Base-by-base conservation (phyloP, 148 eudicot species). In the Camellia lanceoleosa region DNA sequence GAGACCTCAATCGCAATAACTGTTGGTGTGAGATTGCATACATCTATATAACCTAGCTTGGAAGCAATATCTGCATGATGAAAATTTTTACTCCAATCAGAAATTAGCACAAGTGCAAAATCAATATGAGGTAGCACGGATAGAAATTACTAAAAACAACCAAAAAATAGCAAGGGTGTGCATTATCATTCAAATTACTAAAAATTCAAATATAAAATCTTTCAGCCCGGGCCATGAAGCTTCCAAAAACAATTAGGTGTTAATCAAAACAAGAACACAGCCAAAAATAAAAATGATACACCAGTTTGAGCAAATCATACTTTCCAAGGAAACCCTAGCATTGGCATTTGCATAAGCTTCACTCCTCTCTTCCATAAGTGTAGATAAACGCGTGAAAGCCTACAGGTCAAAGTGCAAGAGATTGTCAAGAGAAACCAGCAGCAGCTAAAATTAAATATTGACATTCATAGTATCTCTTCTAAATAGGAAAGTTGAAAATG, bases 281-380 rank as follows among this genome's bases (percentile, higher is more conserved):
- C 54, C 58, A 13, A 2, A 51, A 46, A 61, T 9, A 13, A 38
- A 46, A 71, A 49, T 10, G 23, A 13, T 11, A 52, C 1, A 41
- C 38, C 3, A 20, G 64, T 74, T 74, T 54, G n/a, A 70, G 71
- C 49, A 72, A 79, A 58, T 58, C 93, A 72, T 94, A 96, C 99
- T 43, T 86, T 93, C 91, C 23, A 96, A 88, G 75, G 94, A 96
- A 83, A 96, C 93, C 79, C 92, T 90, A 64, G 86, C 87, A 75
- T 81, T 86, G 71, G 99, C 97, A 78, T 90, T 94, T 49, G 85
- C 85, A 78, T 96, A 96, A 64, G 92, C 91, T 82, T 92, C 92
- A 58, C 88, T 80, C 83, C 99, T 92, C 80, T 94, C 90, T 80
- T 89, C 87, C 85, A 90, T 68, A 70, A 96, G 90, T 47, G 81